Conservation (phyloP, 371 early-diverging fungal genomes). For the Mortierella sp. region DNA sequence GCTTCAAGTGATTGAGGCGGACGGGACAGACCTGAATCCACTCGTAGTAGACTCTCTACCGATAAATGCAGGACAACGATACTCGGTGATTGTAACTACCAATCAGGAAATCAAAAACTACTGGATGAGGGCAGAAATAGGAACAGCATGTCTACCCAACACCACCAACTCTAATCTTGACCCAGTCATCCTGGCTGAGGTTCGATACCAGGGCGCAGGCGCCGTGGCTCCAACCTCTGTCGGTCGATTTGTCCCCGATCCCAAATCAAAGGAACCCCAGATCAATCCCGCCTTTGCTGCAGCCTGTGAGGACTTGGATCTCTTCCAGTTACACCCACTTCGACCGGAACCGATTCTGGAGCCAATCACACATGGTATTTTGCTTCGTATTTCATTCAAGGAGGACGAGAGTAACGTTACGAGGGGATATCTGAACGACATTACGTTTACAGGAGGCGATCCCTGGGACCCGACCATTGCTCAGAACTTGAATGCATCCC, state of each 20-base stretch:
- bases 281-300: constrained; percentile 50
- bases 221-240: constrained; percentile 31
- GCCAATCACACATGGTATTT: constrained; percentile 41
- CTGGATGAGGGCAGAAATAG: constrained; percentile 53
- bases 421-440: constrained; percentile 43
- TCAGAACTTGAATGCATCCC: constrained; percentile 27
- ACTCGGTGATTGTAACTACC: constrained; percentile 52
- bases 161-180: constrained; percentile 22
- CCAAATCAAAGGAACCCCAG: constrained; percentile 12
- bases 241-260: constrained; percentile 33
- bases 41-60: constrained; percentile 50
- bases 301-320: constrained; percentile 52
- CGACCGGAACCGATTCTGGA: constrained; percentile 46
- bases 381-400: constrained; percentile 47
- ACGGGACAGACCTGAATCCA: constrained; percentile 49
- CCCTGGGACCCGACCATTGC: constrained; percentile 46
- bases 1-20: constrained; percentile 51
- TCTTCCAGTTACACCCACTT: constrained; percentile 48
- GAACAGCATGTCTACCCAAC: constrained; percentile 29
- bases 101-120: constrained; percentile 51
- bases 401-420: constrained; percentile 24
- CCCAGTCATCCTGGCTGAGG: constrained; percentile 48
- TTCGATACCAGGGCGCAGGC: constrained; percentile 54
- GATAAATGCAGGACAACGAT: constrained; percentile 53
- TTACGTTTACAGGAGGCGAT: constrained; percentile 24